Conservation (phyloP, 2,329 filamentous ascomycete species). For the Aureobasidium zeae region DNA sequence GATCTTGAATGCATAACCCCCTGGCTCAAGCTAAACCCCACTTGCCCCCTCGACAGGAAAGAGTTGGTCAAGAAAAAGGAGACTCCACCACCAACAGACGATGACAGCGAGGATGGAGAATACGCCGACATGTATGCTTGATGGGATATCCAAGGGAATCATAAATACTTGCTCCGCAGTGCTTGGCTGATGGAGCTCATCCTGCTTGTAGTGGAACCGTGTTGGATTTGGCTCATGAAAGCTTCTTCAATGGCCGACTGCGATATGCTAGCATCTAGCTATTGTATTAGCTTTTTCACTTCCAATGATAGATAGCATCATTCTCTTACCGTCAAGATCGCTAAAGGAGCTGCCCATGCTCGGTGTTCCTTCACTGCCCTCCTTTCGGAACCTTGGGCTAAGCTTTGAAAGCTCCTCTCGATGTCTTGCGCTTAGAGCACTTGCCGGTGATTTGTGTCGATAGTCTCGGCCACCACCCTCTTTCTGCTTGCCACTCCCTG, state of each 20-base stretch:
- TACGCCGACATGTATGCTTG: constrained; percentile 44
- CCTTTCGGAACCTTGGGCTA: constrained; percentile 46
- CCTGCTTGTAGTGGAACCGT: constrained; percentile 39
- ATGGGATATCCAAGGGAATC: background rate
- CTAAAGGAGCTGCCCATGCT: constrained; percentile 83
- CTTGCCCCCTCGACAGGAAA: constrained; percentile 53
- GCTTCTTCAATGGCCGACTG: constrained; percentile 74
- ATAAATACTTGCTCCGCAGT: constrained; percentile 35
- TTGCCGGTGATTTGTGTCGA: constrained; percentile 19
- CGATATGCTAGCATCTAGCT: constrained; percentile 64
- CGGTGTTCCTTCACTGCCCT: constrained; percentile 63
- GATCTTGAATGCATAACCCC: constrained; percentile 57
- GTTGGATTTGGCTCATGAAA: constrained; percentile 61
- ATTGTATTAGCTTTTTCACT: background rate
- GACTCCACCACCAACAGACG: constrained; percentile 32
- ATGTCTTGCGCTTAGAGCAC: constrained; percentile 43
- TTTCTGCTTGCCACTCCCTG: constrained; percentile 9
- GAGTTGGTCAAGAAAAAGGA: constrained; percentile 48
- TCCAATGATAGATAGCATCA: background rate
- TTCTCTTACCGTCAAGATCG: constrained; percentile 60
- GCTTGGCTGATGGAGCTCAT: constrained; percentile 62
- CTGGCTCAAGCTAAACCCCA: constrained; percentile 55
- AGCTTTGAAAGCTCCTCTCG: constrained; percentile 49
- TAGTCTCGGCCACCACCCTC: background rate
- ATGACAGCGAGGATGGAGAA: constrained; percentile 44